Evolutionary conservation across 306 rosid species (phyloP), one percentile per base, ranked within the genome.

Genomic region (Vachellia pachyceras): DNA sequence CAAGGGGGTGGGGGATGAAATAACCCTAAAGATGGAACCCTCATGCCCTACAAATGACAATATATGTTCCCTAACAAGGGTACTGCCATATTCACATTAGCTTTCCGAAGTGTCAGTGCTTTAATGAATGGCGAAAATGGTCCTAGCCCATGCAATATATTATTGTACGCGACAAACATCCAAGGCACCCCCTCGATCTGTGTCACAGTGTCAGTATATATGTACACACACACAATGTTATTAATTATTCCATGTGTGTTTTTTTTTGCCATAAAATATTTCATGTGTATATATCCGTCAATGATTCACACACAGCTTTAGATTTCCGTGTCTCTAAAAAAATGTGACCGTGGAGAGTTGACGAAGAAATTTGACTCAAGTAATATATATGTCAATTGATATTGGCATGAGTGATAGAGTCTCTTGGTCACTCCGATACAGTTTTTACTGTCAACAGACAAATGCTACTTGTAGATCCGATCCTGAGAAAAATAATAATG

Each of bases 41-140:
- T 23, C 44, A 1, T 79, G 77, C 77, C 79, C 84, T 82, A 86
- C 80, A 85, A 82, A 83, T 82, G 86, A 79, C 87, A 60, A 67
- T 60, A 45, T 61, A 4, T 88, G 91, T 58, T 76, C 85, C 90
- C 90, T 81, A 66, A 18, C 20, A 79, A 74, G 70, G 81, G 78
- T 46, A 82, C 85, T 85, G 79, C 75, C 47, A 66, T 15, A 61
- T 2, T 25, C 72, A 13, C 14, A n/a, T 37, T 47, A 60, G 79
- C 89, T 69, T 10, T 71, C 76, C 25, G 18, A 72, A 42, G 75
- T 80, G 91, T 69, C 69, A 75, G 63, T 65, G 73, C 79, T 60
- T 61, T 5, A 79, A 40, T 81, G 73, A 85, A 46, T 45, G 78
- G 65, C 33, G 36, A 4, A 77, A 80, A 76, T 80, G 89, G 90